These are phyloP conservation scores for Leptomonas pyrrhocoris DNA, from an alignment of 208 protist species.

Conservation along the genomic window DNA sequence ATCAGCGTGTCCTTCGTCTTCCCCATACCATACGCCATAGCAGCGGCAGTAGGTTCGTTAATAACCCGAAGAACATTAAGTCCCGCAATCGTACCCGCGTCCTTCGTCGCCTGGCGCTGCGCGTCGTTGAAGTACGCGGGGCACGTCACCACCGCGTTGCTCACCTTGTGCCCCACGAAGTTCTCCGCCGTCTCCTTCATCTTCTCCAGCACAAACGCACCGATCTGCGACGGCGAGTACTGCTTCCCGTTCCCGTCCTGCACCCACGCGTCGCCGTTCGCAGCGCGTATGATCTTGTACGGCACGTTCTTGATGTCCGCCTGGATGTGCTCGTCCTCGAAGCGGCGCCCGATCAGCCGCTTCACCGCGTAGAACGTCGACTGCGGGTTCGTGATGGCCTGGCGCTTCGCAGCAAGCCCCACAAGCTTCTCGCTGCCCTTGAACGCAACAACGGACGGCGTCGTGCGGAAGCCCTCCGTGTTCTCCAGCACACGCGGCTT, in stretches of 20 bases:
- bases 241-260: slow-evolving; percentile 80
- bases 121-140: slow-evolving; percentile 98
- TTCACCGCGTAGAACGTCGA: slow-evolving; percentile 91
- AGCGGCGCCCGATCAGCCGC: slow-evolving; percentile 82
- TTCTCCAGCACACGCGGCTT: slow-evolving; percentile 92
- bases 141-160: slow-evolving; percentile 94
- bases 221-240: slow-evolving; percentile 84
- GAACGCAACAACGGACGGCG: slow-evolving; percentile 86
- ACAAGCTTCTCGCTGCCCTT: slow-evolving; percentile 85
- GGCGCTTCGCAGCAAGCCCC: slow-evolving; percentile 75
- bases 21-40: slow-evolving; percentile 56
- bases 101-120: slow-evolving; percentile 97
- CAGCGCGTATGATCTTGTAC: slow-evolving; percentile 96
- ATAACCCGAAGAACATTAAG: slow-evolving; percentile 96
- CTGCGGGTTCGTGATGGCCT: slow-evolving; percentile 74
- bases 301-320: slow-evolving; percentile 84
- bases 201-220: slow-evolving; percentile 78
- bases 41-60: slow-evolving; percentile 99
- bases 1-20: slow-evolving; percentile 96
- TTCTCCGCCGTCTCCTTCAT: slow-evolving; percentile 67
- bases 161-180: slow-evolving; percentile 41
- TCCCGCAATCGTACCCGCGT: slow-evolving; percentile 95
- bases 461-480: slow-evolving; percentile 84
- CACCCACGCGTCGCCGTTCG: slow-evolving; percentile 95
- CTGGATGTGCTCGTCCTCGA: slow-evolving; percentile 77